Evolutionary conservation across 2,329 filamentous ascomycete species (phyloP).

Genomic region (Calonectria henricotiae): DNA sequence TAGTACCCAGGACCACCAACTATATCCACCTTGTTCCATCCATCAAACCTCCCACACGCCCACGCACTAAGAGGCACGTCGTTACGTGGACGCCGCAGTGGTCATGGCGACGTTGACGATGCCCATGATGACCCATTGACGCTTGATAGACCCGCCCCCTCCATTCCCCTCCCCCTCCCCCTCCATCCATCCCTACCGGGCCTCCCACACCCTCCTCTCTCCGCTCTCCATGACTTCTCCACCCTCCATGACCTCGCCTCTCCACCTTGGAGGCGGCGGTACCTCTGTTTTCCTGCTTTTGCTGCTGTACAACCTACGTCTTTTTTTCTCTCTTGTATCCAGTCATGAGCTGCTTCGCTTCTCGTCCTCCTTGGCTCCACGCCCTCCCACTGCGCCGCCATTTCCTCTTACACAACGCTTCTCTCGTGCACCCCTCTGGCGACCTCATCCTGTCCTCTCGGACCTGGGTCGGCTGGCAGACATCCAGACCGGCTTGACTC

Average conservation of each 20-base stretch:
- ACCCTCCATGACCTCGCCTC: constrained; percentile 24
- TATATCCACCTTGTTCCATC: constrained; percentile 25
- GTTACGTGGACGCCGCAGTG: constrained; percentile 24
- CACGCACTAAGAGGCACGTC: constrained; percentile 20
- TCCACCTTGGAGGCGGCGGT: constrained; percentile 16
- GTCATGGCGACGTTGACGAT: constrained; percentile 18
- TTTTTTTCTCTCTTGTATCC: constrained; percentile 13
- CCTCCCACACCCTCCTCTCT: constrained; percentile 23
- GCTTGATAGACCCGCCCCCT: constrained; percentile 19
- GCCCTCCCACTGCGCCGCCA: constrained; percentile 23
- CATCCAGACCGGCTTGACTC: constrained; percentile 35
- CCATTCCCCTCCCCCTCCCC: constrained; percentile 15
- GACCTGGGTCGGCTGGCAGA: constrained; percentile 34
- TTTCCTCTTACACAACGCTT: constrained; percentile 24
- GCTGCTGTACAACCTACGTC: constrained; percentile 13
- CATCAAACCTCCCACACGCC: constrained; percentile 16
- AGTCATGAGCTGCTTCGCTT: constrained; percentile 32
- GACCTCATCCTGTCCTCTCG: constrained; percentile 23
- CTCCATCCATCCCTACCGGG: constrained; percentile 14
- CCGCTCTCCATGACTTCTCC: constrained; percentile 10
- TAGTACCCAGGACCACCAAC: constrained; percentile 43
- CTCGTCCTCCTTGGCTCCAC: constrained; percentile 28
- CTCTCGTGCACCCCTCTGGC: constrained; percentile 7
- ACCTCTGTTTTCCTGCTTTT: constrained; percentile 16
- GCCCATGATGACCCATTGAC: constrained; percentile 27